These are phyloP conservation scores for Epichloe sp. DNA, from an alignment of 2,329 filamentous ascomycete species.

Conservation along the genomic window DNA sequence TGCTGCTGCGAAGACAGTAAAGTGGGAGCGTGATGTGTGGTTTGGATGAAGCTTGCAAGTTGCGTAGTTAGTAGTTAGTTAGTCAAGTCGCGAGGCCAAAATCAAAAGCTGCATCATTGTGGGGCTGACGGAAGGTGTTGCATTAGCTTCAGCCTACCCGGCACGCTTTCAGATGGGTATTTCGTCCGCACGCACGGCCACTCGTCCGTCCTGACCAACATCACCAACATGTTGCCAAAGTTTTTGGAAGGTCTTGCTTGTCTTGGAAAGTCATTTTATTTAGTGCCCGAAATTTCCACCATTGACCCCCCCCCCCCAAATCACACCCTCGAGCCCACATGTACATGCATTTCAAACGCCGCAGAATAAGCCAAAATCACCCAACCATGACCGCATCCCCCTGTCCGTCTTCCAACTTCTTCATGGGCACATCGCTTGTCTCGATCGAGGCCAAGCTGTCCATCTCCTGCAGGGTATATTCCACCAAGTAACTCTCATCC, in stretches of 20 bases:
- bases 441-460: constrained; percentile 49
- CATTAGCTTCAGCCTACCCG: background rate
- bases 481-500: constrained; percentile 87
- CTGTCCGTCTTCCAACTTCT: constrained; percentile 22
- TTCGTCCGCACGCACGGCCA: no score
- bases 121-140: background rate
- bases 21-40: background rate
- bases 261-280: no score
- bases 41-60: background rate
- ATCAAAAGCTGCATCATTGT: constrained; percentile 6
- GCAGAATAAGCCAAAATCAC: background rate
- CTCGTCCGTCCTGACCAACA: no score
- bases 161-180: background rate
- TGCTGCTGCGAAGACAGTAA: background rate
- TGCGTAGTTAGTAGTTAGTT: background rate
- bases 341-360: background rate
- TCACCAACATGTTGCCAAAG: no score
- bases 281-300: background rate
- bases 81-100: constrained; percentile 1
- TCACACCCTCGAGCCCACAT: background rate
- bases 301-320: background rate
- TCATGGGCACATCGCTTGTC: constrained; percentile 20
- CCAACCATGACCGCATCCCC: constrained; percentile 4
- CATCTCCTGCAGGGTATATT: constrained; percentile 91
- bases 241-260: no score